Evolutionary conservation across 495 filamentous ascomycete genomes (phyloP).

Genomic region (Lasiosphaeria miniovina): DNA sequence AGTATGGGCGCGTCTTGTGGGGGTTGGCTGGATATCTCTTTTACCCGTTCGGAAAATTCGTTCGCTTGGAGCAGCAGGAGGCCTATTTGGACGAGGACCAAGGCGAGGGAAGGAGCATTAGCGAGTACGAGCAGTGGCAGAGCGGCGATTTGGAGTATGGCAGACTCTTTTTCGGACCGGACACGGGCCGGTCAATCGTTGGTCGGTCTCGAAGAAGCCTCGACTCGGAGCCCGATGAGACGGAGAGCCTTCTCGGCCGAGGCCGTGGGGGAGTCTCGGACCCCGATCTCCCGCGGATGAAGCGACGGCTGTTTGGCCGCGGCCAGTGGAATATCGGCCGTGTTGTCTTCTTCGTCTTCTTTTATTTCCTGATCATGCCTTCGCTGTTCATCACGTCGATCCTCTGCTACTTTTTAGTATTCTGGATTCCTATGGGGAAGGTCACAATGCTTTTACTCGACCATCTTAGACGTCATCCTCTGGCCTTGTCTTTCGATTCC

Average conservation of each 20-base stretch:
- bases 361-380: slow-evolving; percentile 93
- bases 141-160: slow-evolving; percentile 95
- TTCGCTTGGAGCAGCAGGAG: slow-evolving; percentile 89
- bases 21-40: slow-evolving; percentile 83
- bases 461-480: slow-evolving; percentile 88
- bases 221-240: slow-evolving; percentile 78
- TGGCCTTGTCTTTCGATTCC: slow-evolving; percentile 89
- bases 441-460: slow-evolving; percentile 85
- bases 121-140: slow-evolving; percentile 99
- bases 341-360: slow-evolving; percentile 94
- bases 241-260: slow-evolving; percentile 83
- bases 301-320: slow-evolving; percentile 88
- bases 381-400: slow-evolving; percentile 78
- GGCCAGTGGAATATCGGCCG: slow-evolving; percentile 93
- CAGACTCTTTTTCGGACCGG: slow-evolving; percentile 89
- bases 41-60: slow-evolving; percentile 95
- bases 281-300: slow-evolving; percentile 56
- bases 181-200: slow-evolving; percentile 72
- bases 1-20: slow-evolving; percentile 82
- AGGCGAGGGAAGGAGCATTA: slow-evolving; percentile 98
- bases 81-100: slow-evolving; percentile 94
- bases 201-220: slow-evolving; percentile 86
- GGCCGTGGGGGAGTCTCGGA: slow-evolving; percentile 37
- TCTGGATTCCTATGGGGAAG: slow-evolving; percentile 98
- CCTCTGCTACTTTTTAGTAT: slow-evolving; percentile 94